A percentile compares a stretch with the other conserved stretches of the same genome.
Conservation (phyloP, 805 yeast genomes). For the Suhomyces faveliae region DNA sequence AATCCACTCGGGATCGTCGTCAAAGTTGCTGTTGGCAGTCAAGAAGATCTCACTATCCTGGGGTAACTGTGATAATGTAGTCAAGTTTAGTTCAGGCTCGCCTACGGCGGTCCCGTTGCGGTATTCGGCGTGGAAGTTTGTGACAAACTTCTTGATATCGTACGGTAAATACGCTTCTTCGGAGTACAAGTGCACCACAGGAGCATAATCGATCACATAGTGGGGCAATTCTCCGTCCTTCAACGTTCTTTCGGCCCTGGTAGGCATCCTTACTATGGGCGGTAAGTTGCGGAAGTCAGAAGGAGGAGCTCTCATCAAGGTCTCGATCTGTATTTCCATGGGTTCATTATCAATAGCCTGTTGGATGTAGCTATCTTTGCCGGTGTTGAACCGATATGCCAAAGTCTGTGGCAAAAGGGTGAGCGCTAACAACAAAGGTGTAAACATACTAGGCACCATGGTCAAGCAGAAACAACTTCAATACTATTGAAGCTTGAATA, state of each 20-base stretch:
- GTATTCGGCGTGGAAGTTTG: conserved; percentile 59
- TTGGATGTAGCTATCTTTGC: conserved; percentile 20
- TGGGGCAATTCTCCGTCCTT: conserved; percentile 58
- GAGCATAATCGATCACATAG: conserved; percentile 65
- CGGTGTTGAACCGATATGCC: conserved; percentile 7
- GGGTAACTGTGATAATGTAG: conserved; percentile 31
- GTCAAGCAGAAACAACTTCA: background rate
- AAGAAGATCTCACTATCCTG: conserved; percentile 48
- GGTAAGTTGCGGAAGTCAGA: conserved; percentile 28
- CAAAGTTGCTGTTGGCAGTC: conserved; percentile 71
- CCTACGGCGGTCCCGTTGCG: conserved; percentile 46
- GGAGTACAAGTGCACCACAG: conserved; percentile 80
- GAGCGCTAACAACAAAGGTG: background rate
- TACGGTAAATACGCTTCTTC: conserved; percentile 88
- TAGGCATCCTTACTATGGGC: conserved; percentile 37
- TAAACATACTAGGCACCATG: too few relatives aligned
- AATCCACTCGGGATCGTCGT: conserved; percentile 74
- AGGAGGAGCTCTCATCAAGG: conserved; percentile 25
- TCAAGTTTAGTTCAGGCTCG: conserved; percentile 30
- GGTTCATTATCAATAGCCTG: conserved; percentile 18
- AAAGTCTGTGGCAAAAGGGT: background rate
- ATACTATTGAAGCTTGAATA: too few relatives aligned
- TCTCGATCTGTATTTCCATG: conserved; percentile 21
- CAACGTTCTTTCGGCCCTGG: conserved; percentile 35
- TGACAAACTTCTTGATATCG: conserved; percentile 68